Percentiles rank a stretch among this genome's conserved stretches.
phyloP scores from a whole-genome alignment of 352 stramenopile species.

The Phytophthora pinifolia region DNA sequence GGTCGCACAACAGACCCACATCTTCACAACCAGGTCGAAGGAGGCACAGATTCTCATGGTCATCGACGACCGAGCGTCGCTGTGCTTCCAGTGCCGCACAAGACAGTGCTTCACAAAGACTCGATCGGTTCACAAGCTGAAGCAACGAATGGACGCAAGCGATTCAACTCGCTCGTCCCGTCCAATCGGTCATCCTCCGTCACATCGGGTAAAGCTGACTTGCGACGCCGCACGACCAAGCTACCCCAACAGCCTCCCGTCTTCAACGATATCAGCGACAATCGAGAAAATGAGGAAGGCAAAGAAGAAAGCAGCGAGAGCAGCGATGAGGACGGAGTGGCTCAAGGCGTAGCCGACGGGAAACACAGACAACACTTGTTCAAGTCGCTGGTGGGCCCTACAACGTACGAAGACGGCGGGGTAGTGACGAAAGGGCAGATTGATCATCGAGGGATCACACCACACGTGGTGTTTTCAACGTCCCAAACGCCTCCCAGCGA shows the following conservation, averaged over 20 bases:
- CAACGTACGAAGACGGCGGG: slow-evolving; percentile 47
- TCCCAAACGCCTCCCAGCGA: slow-evolving; percentile 55
- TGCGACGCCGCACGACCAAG: slow-evolving; percentile 5
- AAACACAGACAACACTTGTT: slow-evolving; percentile 28
- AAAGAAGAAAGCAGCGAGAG: slow-evolving; percentile 20
- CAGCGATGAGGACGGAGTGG: slow-evolving; percentile 10
- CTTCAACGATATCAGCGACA: slow-evolving; percentile 20
- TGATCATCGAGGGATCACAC: slow-evolving; percentile 63
- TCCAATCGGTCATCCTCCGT: slow-evolving; percentile 14
- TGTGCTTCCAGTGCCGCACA: not conserved
- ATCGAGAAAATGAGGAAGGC: slow-evolving; percentile 8
- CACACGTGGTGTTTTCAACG: slow-evolving; percentile 62
- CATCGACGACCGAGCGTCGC: slow-evolving; percentile 4
- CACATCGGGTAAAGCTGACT: slow-evolving; percentile 8
- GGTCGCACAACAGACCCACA: slow-evolving; percentile 6
- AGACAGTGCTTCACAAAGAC: slow-evolving; percentile 18
- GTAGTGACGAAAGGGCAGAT: slow-evolving; percentile 45
- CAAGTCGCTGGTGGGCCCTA: slow-evolving; percentile 24
- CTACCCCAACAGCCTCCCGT: slow-evolving; percentile 6
- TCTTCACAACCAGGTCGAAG: slow-evolving; percentile 9
- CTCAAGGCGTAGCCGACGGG: slow-evolving; percentile 16
- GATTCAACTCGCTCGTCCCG: slow-evolving; percentile 11
- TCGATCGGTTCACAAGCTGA: not conserved
- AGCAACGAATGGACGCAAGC: slow-evolving; percentile 2
- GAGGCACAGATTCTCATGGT: not conserved